Conservation (phyloP, 768 basidiomycete genomes). For the Termitomyces sp. region DNA sequence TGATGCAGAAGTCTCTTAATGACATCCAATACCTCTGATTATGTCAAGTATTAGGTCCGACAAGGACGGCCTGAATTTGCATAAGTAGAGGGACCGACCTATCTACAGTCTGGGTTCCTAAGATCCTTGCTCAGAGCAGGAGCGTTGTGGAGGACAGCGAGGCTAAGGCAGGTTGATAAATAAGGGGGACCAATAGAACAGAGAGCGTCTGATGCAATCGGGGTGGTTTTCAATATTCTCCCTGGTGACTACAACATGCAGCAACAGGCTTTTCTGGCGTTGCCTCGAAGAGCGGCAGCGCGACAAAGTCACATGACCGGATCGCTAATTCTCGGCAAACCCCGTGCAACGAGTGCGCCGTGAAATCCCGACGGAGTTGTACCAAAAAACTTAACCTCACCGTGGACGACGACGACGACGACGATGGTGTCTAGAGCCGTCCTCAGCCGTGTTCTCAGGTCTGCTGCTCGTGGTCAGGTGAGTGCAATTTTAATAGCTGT, state of each 20-base stretch:
- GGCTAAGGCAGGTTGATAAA: conserved; percentile 31
- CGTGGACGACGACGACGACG: conserved; percentile 22
- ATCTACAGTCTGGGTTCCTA: conserved; percentile 22
- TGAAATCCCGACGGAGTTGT: conserved; percentile 15
- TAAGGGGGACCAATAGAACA: conserved; percentile 29
- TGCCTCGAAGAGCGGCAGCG: too few species aligned
- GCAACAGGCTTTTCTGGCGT: conserved; percentile 2
- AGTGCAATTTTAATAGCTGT: neutral
- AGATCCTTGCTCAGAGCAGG: conserved; percentile 28
- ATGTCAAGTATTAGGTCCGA: too few species aligned
- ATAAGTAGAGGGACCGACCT: too few species aligned
- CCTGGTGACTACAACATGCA: conserved; percentile 6
- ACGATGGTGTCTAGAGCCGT: conserved; percentile 29
- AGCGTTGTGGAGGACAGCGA: conserved; percentile 28
- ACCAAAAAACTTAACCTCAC: conserved; percentile 14
- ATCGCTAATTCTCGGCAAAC: conserved; percentile 3
- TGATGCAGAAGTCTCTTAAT: too few species aligned
- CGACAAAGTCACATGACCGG: conserved; percentile 2
- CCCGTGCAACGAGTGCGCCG: conserved; percentile 12
- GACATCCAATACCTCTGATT: too few species aligned
- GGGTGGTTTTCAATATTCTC: neutral
- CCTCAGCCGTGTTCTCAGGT: conserved; percentile 24
- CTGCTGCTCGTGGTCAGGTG: conserved; percentile 19
- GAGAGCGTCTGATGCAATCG: conserved; percentile 18
- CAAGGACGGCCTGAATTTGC: too few species aligned